These are phyloP conservation scores for Quillaja saponaria DNA, from an alignment of 306 rosid species.

Conservation along the genomic window DNA sequence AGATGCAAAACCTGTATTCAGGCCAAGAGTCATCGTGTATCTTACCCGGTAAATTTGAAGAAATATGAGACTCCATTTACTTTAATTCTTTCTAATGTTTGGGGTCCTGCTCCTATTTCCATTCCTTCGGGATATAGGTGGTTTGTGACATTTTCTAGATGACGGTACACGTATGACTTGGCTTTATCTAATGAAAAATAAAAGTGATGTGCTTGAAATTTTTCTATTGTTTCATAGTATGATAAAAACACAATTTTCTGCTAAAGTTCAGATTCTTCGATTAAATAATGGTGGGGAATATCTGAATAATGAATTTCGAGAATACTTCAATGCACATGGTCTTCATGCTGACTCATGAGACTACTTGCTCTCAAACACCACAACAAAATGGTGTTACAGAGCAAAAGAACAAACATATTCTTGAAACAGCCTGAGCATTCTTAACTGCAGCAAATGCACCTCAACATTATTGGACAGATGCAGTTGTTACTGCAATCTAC, in stretches of 20 bases:
- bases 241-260: conserved; percentile 19
- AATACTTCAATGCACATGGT: conserved; percentile 4
- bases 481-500: neutral
- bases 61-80: neutral
- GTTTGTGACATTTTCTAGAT: conserved; percentile 19
- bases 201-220: neutral
- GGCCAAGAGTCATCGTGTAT: neutral
- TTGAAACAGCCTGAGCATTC: conserved; percentile 2
- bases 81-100: conserved; percentile 1
- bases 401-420: conserved; percentile 1
- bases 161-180: conserved; percentile 8
- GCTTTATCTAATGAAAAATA: neutral
- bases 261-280: neutral
- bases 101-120: neutral
- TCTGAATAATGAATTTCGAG: neutral
- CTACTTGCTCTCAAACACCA: conserved; percentile 15
- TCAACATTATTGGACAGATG: neutral
- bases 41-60: neutral
- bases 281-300: conserved; percentile 25
- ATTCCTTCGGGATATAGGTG: neutral
- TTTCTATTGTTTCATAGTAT: conserved; percentile 3
- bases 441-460: neutral
- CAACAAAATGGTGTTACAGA: conserved; percentile 13
- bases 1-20: neutral
- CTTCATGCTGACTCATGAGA: conserved; percentile 29